A percentile compares a stretch with the other conserved stretches of the same genome.
phyloP scores from a whole-genome alignment of 1,139 yeast species.

The Nadsonia commutata region DNA sequence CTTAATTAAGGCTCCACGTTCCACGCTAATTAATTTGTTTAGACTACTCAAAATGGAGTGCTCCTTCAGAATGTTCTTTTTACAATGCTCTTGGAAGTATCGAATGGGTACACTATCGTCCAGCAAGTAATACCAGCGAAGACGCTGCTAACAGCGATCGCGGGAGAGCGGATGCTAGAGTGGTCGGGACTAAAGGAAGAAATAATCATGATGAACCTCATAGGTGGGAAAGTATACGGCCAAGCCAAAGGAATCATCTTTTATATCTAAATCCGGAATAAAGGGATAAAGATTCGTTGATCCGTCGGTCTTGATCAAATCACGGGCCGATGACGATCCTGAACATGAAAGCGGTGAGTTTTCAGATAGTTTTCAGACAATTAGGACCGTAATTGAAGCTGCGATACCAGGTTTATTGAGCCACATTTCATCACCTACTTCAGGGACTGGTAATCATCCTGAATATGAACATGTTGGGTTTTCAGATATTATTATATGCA shows the following conservation, averaged over 20 bases:
- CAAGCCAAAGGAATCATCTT: slow-evolving; percentile 54
- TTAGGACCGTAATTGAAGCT: no score
- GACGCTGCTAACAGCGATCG: slow-evolving; percentile 61
- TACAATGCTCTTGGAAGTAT: slow-evolving; percentile 58
- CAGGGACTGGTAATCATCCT: no score
- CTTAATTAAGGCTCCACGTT: slow-evolving; percentile 22
- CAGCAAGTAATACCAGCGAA: slow-evolving; percentile 62
- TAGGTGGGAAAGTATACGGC: slow-evolving; percentile 64
- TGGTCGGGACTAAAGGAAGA: slow-evolving; percentile 18
- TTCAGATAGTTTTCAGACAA: no score
- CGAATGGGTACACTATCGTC: slow-evolving; percentile 64
- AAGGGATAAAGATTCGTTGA: slow-evolving; percentile 39
- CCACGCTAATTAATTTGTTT: slow-evolving; percentile 33
- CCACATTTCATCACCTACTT: no score
- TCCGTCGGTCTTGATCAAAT: slow-evolving; percentile 46
- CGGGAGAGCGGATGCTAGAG: slow-evolving; percentile 23
- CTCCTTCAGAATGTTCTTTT: slow-evolving; percentile 33
- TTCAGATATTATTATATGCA: no score
- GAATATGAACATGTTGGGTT: no score
- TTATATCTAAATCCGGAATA: slow-evolving; percentile 66
- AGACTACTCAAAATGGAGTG: slow-evolving; percentile 48
- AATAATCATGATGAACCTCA: slow-evolving; percentile 42
- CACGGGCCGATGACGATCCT: no score
- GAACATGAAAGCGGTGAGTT: no score
- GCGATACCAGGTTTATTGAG: no score